Evolutionary conservation across 2,329 filamentous ascomycete genomes (phyloP), one percentile per base, ranked within the genome.

Genomic region (Claviceps spartinae): DNA sequence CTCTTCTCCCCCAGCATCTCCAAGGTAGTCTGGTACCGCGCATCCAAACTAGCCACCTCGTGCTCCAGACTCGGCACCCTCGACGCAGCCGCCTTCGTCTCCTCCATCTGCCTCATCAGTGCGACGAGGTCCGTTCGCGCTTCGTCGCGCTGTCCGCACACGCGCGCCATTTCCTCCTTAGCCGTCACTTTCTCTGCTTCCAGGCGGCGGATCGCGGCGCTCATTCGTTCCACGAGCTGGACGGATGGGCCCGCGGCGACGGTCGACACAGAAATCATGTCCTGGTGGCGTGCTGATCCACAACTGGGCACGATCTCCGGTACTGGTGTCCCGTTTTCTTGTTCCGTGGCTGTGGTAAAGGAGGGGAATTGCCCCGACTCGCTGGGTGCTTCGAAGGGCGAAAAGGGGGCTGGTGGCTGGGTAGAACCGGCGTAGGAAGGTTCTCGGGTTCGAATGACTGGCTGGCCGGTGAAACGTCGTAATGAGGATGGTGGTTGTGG

Each of bases 1-100:
- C 88, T 95, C 78, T 95, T 95, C 77, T 98, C 93, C 1, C 93
- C 93, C 52, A 98, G 71, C 81, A 97, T 84, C 71, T 97, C 90
- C 50, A 98, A 73, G 54, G 88, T 94, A 14, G 89, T 93, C 64
- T 95, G 83, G 65, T 97, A 95, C 60, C 91, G 77, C 56, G 80
- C 73, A 61, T 87, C 83, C 57, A 96, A 72, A 43, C 80, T 78
- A 30, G 69, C 71, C 48, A 95, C 72, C 59, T 88, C 79, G 46
- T 68, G 70, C 65, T 94, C 84, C 14, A 96, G 67, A 54, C 77
- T 74, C 20, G 73, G 71, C 0, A 89, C 77, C 54, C 76, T 79
- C 50, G 72, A 67, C 14, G 81, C 78, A 2, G 79, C 78, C 2
- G 68, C 70, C 57, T 80, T 78, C 63, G 84, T 84, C 34, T 75